Evolutionary conservation across 2,329 filamentous ascomycete species (phyloP).

Genomic region (Colletotrichum melonis): DNA sequence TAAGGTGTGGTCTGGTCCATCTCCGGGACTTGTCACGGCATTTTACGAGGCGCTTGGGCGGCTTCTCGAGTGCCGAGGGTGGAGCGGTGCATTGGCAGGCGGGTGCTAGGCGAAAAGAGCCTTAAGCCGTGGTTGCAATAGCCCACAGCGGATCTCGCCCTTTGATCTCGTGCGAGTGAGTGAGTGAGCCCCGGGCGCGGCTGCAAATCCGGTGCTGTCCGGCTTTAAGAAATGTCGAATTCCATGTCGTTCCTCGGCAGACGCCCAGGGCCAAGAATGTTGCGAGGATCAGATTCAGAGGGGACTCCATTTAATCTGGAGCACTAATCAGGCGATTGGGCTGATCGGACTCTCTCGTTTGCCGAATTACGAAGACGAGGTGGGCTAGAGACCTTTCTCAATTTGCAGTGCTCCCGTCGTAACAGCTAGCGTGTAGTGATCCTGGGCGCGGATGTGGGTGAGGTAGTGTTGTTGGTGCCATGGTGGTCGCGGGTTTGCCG

Average conservation of each 20-base stretch:
- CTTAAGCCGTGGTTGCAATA: constrained; percentile 23
- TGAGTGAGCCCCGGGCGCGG: constrained; percentile 31
- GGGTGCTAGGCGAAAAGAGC: constrained; percentile 34
- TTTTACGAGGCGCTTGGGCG: constrained; percentile 33
- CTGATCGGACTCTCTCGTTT: constrained; percentile 33
- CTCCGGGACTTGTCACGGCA: constrained; percentile 34
- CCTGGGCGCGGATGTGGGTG: neutral
- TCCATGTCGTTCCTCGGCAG: constrained; percentile 17
- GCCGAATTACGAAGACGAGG: constrained; percentile 32
- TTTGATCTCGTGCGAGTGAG: constrained; percentile 34
- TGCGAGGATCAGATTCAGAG: constrained; percentile 25
- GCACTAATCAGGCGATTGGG: constrained; percentile 31
- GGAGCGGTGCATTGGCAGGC: constrained; percentile 28
- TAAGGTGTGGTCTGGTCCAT: constrained; percentile 36
- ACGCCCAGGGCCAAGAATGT: constrained; percentile 5
- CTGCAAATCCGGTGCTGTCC: constrained; percentile 30
- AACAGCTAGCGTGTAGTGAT: neutral
- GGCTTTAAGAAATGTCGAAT: constrained; percentile 22
- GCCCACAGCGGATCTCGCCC: constrained; percentile 33
- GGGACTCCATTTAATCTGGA: constrained; percentile 24
- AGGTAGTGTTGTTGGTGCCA: neutral
- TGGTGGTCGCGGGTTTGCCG: neutral
- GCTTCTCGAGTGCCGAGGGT: constrained; percentile 35
- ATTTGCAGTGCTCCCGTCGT: constrained; percentile 11
- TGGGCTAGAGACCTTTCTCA: constrained; percentile 8